A percentile compares a stretch with the other conserved stretches of the same genome.
phyloP scores from a whole-genome alignment of 2,329 filamentous ascomycete species.

The Alternaria panax region DNA sequence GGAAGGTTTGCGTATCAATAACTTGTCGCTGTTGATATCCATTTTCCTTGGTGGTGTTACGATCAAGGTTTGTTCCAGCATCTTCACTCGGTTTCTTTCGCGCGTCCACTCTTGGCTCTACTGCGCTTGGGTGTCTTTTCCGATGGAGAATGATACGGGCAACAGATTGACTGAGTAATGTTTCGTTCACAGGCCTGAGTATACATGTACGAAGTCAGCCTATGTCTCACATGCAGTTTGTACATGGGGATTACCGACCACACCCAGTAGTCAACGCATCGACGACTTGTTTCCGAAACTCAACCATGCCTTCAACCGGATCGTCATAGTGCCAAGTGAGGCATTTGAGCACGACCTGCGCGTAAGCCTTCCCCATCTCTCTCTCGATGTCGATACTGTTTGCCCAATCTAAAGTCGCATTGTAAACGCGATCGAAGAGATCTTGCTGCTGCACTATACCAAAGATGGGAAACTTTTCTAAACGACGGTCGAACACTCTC shows the following conservation, averaged over 20 bases:
- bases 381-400: slow-evolving; percentile 19
- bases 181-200: no score
- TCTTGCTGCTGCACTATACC: slow-evolving; percentile 8
- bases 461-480: slow-evolving; percentile 19
- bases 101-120: neutral
- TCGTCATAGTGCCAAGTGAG: slow-evolving; percentile 20
- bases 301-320: slow-evolving; percentile 14
- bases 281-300: slow-evolving; percentile 20
- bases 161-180: neutral
- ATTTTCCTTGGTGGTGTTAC: neutral
- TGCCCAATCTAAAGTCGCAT: slow-evolving; percentile 18
- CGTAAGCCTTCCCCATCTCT: slow-evolving; percentile 22
- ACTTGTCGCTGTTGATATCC: neutral
- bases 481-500: slow-evolving; percentile 16
- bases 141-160: neutral
- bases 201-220: no score
- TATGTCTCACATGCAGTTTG: no score
- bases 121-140: neutral
- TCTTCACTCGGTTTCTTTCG: neutral
- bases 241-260: no score
- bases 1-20: neutral
- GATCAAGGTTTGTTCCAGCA: neutral
- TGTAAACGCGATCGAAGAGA: slow-evolving; percentile 18
- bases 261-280: slow-evolving; percentile 11
- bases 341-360: slow-evolving; percentile 18